Percentiles rank a stretch among this genome's conserved stretches.
Conservation (phyloP, 2,329 filamentous ascomycete genomes). For the Parascedosporium putredinis region DNA sequence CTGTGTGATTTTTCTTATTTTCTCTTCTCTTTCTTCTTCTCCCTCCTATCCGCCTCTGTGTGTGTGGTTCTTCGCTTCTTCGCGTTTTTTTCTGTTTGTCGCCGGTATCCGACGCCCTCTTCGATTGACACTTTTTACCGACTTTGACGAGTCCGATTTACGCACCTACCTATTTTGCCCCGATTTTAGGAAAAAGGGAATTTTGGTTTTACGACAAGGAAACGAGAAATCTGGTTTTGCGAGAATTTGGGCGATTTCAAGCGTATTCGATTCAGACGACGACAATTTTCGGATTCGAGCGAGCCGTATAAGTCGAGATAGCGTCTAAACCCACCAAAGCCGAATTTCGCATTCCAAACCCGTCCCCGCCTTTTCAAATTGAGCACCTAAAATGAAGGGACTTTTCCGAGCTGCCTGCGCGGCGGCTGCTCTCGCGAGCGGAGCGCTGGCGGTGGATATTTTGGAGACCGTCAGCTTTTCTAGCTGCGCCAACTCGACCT, state of each 20-base stretch:
- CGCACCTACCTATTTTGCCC: neutral
- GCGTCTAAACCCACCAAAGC: neutral
- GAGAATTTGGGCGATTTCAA: conserved; percentile 1
- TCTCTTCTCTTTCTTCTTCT: neutral
- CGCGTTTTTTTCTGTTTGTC: neutral
- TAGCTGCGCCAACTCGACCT: conserved; percentile 45
- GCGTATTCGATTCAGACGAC: too few relatives aligned
- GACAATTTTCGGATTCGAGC: too few relatives aligned
- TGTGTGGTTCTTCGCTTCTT: neutral
- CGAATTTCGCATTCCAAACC: too few relatives aligned
- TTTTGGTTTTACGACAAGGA: too few relatives aligned
- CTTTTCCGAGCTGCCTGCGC: conserved; percentile 18
- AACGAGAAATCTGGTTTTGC: conserved; percentile 1
- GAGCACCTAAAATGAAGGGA: too few relatives aligned
- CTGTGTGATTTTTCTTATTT: too few relatives aligned
- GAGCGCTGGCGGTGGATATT: conserved; percentile 56
- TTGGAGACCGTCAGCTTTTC: conserved; percentile 73
- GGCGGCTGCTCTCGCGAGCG: conserved; percentile 24
- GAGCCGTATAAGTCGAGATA: neutral
- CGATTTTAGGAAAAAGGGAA: too few relatives aligned
- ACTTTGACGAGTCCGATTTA: neutral
- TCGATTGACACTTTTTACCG: neutral
- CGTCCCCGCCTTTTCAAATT: too few relatives aligned
- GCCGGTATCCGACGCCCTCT: neutral
- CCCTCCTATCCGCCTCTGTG: neutral